Percentiles rank a stretch among this genome's conserved stretches.
These are phyloP conservation scores for Dimargaris cristalligena DNA, from an alignment of 192 early-diverging fungal genomes.

Conservation along the genomic window DNA sequence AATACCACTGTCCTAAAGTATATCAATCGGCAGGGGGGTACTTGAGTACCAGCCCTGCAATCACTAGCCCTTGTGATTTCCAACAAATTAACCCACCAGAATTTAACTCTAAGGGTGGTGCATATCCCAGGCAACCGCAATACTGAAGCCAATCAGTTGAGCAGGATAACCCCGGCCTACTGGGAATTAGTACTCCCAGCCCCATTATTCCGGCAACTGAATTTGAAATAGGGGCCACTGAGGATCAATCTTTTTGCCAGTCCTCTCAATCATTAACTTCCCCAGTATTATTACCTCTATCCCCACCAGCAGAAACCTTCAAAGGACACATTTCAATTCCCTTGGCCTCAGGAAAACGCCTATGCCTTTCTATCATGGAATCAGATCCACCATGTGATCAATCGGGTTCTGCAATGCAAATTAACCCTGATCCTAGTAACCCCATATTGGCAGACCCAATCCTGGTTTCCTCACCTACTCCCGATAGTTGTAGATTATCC, in stretches of 20 bases:
- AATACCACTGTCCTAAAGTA: too few relatives aligned
- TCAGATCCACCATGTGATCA: too few relatives aligned
- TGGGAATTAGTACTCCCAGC: not conserved
- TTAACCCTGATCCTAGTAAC: too few relatives aligned
- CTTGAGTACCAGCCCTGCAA: too few relatives aligned
- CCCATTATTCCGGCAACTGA: not conserved
- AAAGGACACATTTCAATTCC: not conserved
- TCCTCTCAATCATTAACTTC: not conserved
- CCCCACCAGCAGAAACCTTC: not conserved
- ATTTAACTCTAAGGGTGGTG: too few relatives aligned
- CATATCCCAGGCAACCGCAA: too few relatives aligned
- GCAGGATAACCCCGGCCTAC: not conserved
- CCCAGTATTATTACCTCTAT: not conserved
- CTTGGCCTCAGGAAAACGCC: not conserved
- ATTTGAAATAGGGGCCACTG: not conserved
- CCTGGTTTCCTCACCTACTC: too few relatives aligned
- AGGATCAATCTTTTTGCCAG: conserved; percentile 1
- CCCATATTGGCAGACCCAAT: too few relatives aligned
- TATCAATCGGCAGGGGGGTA: too few relatives aligned
- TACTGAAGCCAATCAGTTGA: not conserved
- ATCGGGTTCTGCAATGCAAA: too few relatives aligned
- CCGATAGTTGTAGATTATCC: too few relatives aligned
- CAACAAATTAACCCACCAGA: not conserved
- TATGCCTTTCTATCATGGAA: not conserved
- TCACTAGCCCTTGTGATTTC: too few relatives aligned